Conservation (phyloP, 495 filamentous ascomycete genomes). For the Neurospora cerealis region DNA sequence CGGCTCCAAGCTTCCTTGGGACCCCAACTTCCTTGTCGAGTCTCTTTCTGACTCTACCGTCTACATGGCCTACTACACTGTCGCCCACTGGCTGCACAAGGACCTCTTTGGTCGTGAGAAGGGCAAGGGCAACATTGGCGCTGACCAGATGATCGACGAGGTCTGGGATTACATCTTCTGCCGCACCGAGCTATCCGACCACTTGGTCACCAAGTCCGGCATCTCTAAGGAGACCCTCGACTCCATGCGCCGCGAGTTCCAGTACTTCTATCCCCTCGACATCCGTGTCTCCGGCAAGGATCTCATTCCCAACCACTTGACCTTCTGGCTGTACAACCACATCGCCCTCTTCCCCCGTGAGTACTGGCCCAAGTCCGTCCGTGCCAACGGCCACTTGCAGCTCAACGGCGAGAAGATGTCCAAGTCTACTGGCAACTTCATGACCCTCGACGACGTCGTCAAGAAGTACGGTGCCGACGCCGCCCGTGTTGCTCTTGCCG, state of each 20-base stretch:
- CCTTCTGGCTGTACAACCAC: constrained; percentile 95
- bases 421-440: constrained; percentile 91
- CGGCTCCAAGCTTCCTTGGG: constrained; percentile 94
- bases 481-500: constrained; percentile 80
- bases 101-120: constrained; percentile 64
- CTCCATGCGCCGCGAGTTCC: constrained; percentile 78
- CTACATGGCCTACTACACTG: constrained; percentile 96
- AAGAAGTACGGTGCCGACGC: constrained; percentile 94
- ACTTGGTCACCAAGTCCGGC: constrained; percentile 45
- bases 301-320: constrained; percentile 80
- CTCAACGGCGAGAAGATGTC: constrained; percentile 96
- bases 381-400: constrained; percentile 85
- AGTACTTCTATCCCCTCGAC: constrained; percentile 95
- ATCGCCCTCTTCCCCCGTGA: constrained; percentile 76
- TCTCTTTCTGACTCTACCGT: constrained; percentile 81
- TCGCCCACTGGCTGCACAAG: constrained; percentile 76
- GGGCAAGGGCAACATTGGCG: constrained; percentile 53
- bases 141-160: constrained; percentile 89
- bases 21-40: constrained; percentile 84
- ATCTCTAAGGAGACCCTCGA: constrained; percentile 63
- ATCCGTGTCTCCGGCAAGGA: constrained; percentile 78
- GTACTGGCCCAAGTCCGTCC: constrained; percentile 76
- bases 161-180: constrained; percentile 92
- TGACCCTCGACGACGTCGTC: constrained; percentile 77
- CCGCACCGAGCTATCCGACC: constrained; percentile 50